A percentile compares a stretch with the other conserved stretches of the same genome.
These are phyloP conservation scores for Phaeosphaeriaceae sp. DNA, from an alignment of 2,329 filamentous ascomycete genomes.

Conservation along the genomic window DNA sequence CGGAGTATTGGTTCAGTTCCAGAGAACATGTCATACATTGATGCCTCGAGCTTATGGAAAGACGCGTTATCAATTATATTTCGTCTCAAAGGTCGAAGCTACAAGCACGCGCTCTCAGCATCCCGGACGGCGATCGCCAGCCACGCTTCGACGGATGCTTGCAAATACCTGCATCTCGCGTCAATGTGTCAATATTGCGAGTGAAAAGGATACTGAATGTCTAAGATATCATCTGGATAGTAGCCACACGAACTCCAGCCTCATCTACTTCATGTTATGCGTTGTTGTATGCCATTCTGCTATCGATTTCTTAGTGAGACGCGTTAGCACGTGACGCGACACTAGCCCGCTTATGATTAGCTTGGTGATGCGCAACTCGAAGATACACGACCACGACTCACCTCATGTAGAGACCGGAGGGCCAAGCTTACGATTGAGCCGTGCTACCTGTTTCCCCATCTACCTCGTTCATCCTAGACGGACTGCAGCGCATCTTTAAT, in stretches of 20 bases:
- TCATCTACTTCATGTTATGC: neutral
- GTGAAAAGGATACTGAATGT: neutral
- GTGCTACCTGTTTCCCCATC: too few species aligned
- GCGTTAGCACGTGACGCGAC: conserved; percentile 4
- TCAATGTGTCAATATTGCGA: neutral
- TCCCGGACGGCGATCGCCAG: neutral
- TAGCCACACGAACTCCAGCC: neutral
- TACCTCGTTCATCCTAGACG: neutral
- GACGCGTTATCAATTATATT: neutral
- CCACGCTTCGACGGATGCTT: neutral
- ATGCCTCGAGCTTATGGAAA: neutral
- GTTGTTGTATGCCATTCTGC: neutral
- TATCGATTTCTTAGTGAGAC: neutral
- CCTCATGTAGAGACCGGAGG: too few species aligned
- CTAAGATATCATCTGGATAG: neutral
- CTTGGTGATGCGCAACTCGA: neutral
- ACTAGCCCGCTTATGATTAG: neutral
- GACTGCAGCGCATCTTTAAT: conserved; percentile 1
- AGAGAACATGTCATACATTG: neutral
- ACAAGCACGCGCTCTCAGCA: conserved; percentile 2
- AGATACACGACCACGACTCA: neutral
- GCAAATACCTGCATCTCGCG: neutral
- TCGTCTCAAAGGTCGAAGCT: neutral
- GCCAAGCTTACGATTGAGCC: too few species aligned
- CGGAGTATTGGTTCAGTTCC: too few species aligned